Base-by-base conservation (phyloP, 768 basidiomycete species). In the Thelephora aurantiotincta region DNA sequence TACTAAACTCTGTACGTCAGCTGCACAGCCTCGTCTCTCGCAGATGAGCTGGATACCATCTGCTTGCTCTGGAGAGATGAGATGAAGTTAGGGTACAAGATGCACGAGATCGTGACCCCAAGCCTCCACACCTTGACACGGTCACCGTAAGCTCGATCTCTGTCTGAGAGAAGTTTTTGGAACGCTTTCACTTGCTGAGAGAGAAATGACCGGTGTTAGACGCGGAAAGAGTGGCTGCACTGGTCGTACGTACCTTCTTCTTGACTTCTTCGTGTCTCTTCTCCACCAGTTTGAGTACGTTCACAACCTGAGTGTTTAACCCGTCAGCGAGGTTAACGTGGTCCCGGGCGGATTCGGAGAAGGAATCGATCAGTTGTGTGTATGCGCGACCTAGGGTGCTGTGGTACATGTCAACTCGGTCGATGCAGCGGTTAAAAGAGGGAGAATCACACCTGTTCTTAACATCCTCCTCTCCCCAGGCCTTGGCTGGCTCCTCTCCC, bases 341-440 rank as follows among this genome's bases (percentile, higher is more conserved):
- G 55, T 82, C 82, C 52, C 83, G 79, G 2, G 83, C 78, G 14
- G 74, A 64, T 46, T 69, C 68, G 20, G 66, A 65, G 53, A 83
- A 67, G 0, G 82, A 79, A 2, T 70, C 59, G 43, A 88, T 74
- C 43, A 89, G 70, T 58, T 75, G 73, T 35, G 75, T 68, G 57
- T 83, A 87, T 0, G 82, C 82, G n/a, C 64, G 62, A 54, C 80
- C 69, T n/a, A 90, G 58, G 2, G 88, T 82, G 61, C 88, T 91
- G 52, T 42, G 43, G 43, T 45, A 48, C 12, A 26, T 44, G 6
- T 46, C 46, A 54, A 37, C 18, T 44, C n/a, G 48, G 12, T 30
- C 35, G 12, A 12, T 22, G 30, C 33, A 7, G 6, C 14, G 36
- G 13, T 30, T 22, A 36, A 11, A 43, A 6, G 46, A 11, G 43